Evolutionary conservation across 495 filamentous ascomycete species (phyloP).

Genomic region (Podospora tetraspora): DNA sequence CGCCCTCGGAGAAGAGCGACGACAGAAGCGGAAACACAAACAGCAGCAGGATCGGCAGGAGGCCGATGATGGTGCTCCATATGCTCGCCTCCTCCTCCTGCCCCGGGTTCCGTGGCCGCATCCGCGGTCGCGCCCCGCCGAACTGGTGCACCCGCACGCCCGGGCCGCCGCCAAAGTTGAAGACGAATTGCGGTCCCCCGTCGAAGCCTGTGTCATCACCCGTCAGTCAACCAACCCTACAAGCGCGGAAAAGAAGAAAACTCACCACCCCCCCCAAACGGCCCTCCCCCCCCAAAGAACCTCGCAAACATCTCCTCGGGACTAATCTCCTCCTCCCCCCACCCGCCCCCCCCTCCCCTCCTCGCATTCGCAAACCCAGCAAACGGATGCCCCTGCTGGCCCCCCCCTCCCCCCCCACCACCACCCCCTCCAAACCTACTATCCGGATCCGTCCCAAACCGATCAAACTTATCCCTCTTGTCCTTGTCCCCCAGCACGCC

Average conservation of each 20-base stretch:
- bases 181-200: conserved; percentile 79
- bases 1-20: conserved; percentile 61
- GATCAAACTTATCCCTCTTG: conserved; percentile 82
- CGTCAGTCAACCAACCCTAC: not conserved
- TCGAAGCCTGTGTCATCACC: conserved; percentile 44
- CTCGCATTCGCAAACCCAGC: conserved; percentile 56
- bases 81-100: conserved; percentile 46
- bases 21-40: conserved; percentile 84
- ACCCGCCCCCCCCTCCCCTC: conserved; percentile 49
- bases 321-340: conserved; percentile 87
- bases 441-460: conserved; percentile 87
- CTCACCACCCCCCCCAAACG: conserved; percentile 51
- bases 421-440: conserved; percentile 56
- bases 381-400: conserved; percentile 62
- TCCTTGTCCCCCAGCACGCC: conserved; percentile 89
- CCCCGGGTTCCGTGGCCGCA: conserved; percentile 63
- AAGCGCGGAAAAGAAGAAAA: not conserved
- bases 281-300: conserved; percentile 74
- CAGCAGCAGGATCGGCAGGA: conserved; percentile 81
- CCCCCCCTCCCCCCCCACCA: conserved; percentile 6
- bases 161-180: conserved; percentile 81
- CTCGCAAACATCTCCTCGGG: conserved; percentile 94
- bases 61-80: conserved; percentile 53
- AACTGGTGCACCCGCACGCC: conserved; percentile 85
- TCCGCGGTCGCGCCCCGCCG: conserved; percentile 61